These are phyloP conservation scores for Ensete ventricosum DNA, from an alignment of 176 grass and related monocot genomes.

Conservation along the genomic window DNA sequence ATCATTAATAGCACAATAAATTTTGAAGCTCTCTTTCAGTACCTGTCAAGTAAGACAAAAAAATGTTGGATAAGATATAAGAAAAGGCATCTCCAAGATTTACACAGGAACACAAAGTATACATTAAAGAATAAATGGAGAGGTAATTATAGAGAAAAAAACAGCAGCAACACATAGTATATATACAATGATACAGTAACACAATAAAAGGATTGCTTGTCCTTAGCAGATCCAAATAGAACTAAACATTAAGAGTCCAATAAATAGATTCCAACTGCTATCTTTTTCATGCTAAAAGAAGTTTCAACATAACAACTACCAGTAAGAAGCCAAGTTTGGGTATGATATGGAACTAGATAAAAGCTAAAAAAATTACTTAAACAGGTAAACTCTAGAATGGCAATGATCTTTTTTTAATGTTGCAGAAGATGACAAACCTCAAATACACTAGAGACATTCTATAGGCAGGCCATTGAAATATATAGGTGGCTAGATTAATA, in stretches of 20 bases:
- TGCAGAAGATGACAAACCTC: background rate
- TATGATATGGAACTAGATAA: background rate
- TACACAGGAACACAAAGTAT: background rate
- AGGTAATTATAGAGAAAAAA: background rate
- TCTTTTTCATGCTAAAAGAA: background rate
- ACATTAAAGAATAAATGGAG: background rate
- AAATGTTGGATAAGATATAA: background rate
- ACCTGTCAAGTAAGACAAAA: conserved; percentile 38
- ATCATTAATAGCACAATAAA: conserved; percentile 93
- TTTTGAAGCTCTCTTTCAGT: conserved; percentile 97
- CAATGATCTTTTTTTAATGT: background rate
- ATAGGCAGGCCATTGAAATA: background rate
- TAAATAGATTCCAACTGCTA: background rate
- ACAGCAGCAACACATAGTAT: background rate
- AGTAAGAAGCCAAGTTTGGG: background rate
- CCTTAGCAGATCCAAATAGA: too few species aligned
- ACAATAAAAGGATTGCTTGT: background rate
- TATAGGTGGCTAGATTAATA: too few species aligned
- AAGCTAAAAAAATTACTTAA: background rate
- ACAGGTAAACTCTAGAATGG: background rate
- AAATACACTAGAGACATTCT: background rate
- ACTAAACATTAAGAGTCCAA: background rate
- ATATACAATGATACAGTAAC: background rate
- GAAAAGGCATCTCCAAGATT: background rate
- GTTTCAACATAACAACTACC: background rate